Conservation (phyloP, 2,329 filamentous ascomycete genomes). For the Pseudohalonectria lignicola region DNA sequence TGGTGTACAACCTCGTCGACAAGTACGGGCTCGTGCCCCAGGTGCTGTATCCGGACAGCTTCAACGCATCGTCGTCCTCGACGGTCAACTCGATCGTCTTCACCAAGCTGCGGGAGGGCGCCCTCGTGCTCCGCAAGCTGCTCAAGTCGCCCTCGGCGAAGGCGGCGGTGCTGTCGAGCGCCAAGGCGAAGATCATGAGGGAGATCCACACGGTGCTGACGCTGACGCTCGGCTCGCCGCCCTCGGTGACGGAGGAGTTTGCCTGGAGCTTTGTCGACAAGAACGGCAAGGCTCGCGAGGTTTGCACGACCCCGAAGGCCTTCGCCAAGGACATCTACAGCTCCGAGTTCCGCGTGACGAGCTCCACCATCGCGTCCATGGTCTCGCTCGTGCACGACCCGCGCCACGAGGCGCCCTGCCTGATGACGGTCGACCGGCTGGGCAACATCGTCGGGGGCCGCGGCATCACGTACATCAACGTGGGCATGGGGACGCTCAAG, state of each 20-base stretch:
- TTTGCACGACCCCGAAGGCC: slow-evolving; percentile 55
- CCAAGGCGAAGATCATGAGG: slow-evolving; percentile 65
- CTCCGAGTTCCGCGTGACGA: slow-evolving; percentile 43
- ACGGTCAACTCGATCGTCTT: slow-evolving; percentile 66
- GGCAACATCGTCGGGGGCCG: slow-evolving; percentile 74
- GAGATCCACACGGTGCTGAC: slow-evolving; percentile 77
- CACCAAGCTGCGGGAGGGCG: slow-evolving; percentile 79
- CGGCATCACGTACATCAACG: slow-evolving; percentile 72
- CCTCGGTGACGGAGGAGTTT: slow-evolving; percentile 57
- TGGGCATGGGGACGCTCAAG: slow-evolving; percentile 64
- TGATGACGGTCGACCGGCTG: slow-evolving; percentile 66
- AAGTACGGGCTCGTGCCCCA: slow-evolving; percentile 89
- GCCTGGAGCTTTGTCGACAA: slow-evolving; percentile 72
- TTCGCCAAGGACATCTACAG: slow-evolving; percentile 62
- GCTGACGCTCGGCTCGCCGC: slow-evolving; percentile 70
- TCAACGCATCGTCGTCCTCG: slow-evolving; percentile 61
- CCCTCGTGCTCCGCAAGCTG: slow-evolving; percentile 52
- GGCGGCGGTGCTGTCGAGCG: slow-evolving; percentile 27
- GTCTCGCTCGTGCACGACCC: slow-evolving; percentile 83
- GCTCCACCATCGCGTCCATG: slow-evolving; percentile 53
- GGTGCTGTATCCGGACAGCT: slow-evolving; percentile 69
- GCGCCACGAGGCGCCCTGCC: slow-evolving; percentile 59
- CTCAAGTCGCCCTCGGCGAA: slow-evolving; percentile 17
- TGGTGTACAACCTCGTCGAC: slow-evolving; percentile 74
- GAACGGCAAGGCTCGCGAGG: slow-evolving; percentile 48